Evolutionary conservation across 2,329 filamentous ascomycete species (phyloP), one percentile per base, ranked within the genome.

Genomic region (Pleochaeta shiraiana): DNA sequence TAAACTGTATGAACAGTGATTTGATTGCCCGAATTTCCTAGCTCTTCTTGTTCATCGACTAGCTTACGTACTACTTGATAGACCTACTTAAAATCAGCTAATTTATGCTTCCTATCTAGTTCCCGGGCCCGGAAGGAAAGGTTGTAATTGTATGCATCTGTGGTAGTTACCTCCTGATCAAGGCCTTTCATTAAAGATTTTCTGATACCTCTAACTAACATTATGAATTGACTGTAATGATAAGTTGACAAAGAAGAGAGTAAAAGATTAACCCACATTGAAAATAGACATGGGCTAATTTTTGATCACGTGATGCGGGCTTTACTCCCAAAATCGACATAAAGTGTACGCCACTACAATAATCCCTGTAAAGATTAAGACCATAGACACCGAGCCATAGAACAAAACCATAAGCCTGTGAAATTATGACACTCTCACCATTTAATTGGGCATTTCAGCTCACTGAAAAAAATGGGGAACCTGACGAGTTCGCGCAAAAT

Each of bases 21-120:
- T 64, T 77, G 78, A 7, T 78, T 75, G 11, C 66, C 63, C n/a
- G 65, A 74, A 64, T 77, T 77, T 60, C 79, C 79, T n/a, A 75
- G 74, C 68, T 79, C 74, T 60, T 79, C 76, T 63, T 82, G 81
- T 63, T 85, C 82, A 66, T 89, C 86, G 64, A 88, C 80, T 64
- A 92, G 78, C 73, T 90, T 93, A 68, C 83, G 82, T 43, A 95
- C 81, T 43, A 93, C 81, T 71, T 88, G 86, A 72, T 92, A 90
- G 67, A 95, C 81, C 79, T 81, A 67, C 39, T 24, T 64, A 55
- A 59, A 64, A 39, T 50, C 19, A 39, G 21, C 30, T 60, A 34
- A 33, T 26, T 61, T 28, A 12, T 37, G 11, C n/a, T 26, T 28
- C 7, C 30, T 62, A 61, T 55, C 65, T 45, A 64, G 50, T 66